Base-by-base conservation (phyloP, 2,329 filamentous ascomycete genomes). In the Diaporthe aspalathi region DNA sequence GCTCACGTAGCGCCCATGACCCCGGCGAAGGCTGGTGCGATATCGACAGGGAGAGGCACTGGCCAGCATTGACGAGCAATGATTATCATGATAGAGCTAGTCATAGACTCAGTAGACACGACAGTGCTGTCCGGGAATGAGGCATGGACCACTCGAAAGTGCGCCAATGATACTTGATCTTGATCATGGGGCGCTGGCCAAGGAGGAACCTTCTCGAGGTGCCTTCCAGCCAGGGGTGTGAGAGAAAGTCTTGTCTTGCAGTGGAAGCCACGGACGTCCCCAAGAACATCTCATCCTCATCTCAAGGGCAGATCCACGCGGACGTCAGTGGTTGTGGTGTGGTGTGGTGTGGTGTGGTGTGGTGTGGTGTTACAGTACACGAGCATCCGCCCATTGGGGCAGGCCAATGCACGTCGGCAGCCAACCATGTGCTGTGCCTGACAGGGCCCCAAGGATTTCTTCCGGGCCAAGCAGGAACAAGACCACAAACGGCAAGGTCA, bases 261-360 rank as follows among this genome's bases (percentile, higher is more conserved):
- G 35, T 12, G 12, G 35, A 12, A 38, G 11, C 12, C 35, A 7
- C 35, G 11, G 35, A 38, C 35, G 35, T 38, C 7, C n/a, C n/a
- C 35, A 12, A 38, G 7, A 12, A 12, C 6, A 27, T 50, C 22
- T 62, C 38, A 40, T 32, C n/a, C n/a, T n/a, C n/a, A n/a, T n/a
- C n/a, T n/a, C n/a, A n/a, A n/a, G 17, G 17, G 20, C 27, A 47
- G 24, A 16, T 43, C 40, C 38, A 47, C 54, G 45, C 45, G 38
- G 60, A 65, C 60, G 60, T 65, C 60, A 65, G 60, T 50, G 17
- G 60, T 65, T n/a, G n/a, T n/a, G n/a, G n/a, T n/a, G n/a, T n/a
- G n/a, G n/a, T n/a, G n/a, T n/a, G n/a, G n/a, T n/a, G n/a, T n/a
- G n/a, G n/a, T n/a, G n/a, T n/a, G n/a, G n/a, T n/a, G n/a, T n/a